phyloP scores from a whole-genome alignment of 2,329 filamentous ascomycete genomes.

The Raffaelea albimanens region DNA sequence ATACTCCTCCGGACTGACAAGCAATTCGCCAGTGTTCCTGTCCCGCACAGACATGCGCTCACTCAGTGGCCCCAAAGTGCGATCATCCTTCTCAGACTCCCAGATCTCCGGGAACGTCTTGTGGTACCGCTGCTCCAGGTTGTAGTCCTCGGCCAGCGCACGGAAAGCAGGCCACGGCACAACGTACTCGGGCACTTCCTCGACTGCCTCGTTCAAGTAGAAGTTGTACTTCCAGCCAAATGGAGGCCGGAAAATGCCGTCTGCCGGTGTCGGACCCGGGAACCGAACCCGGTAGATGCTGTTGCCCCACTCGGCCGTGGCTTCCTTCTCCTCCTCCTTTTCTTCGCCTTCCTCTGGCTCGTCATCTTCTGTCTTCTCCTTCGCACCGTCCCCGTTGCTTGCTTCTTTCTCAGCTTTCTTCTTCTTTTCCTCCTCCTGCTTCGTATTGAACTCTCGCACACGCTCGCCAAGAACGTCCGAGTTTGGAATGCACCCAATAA shows the following conservation, averaged over 20 bases:
- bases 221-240: constrained; percentile 99
- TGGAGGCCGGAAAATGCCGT: constrained; percentile 86
- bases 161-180: constrained; percentile 98
- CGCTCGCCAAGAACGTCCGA: constrained; percentile 77
- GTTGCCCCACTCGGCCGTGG: constrained; percentile 80
- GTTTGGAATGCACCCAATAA: constrained; percentile 94
- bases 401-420: constrained; percentile 23
- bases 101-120: constrained; percentile 87
- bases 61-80: constrained; percentile 69
- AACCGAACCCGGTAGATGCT: constrained; percentile 87
- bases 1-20: constrained; percentile 79
- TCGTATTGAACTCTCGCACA: constrained; percentile 64
- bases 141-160: constrained; percentile 90
- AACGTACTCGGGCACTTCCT: constrained; percentile 93
- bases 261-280: constrained; percentile 68
- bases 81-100: constrained; percentile 82
- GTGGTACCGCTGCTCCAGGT: constrained; percentile 89
- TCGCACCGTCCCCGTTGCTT: constrained; percentile 26
- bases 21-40: constrained; percentile 53
- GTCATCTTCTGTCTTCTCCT: constrained; percentile 21
- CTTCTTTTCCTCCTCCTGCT: constrained; percentile 27
- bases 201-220: constrained; percentile 90
- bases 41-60: constrained; percentile 93
- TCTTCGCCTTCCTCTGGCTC: constrained; percentile 31
- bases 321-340: constrained; percentile 43